A percentile compares a stretch with the other conserved stretches of the same genome.
Evolutionary conservation across 2,329 filamentous ascomycete genomes (phyloP).

Genomic region (Basipetospora sp.): DNA sequence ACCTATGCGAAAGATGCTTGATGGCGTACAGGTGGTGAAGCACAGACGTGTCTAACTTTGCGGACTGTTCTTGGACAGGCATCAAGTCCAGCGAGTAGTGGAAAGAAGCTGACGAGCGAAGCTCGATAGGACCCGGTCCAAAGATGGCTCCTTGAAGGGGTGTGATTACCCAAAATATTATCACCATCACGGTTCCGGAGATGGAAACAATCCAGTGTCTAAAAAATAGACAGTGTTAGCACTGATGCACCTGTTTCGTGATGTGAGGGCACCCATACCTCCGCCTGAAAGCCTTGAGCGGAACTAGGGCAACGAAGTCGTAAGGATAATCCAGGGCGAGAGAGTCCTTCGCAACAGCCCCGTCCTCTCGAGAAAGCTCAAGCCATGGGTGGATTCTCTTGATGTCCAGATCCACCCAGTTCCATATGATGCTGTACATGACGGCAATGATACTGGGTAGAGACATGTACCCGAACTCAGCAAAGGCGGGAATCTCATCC

Average conservation of each 20-base stretch:
- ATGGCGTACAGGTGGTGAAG: conserved; percentile 31
- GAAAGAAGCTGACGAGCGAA: conserved; percentile 6
- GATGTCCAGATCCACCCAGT: conserved; percentile 43
- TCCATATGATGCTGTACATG: conserved; percentile 40
- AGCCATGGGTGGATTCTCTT: conserved; percentile 47
- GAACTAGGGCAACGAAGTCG: conserved; percentile 20
- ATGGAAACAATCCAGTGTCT: conserved; percentile 41
- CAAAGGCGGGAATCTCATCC: conserved; percentile 20
- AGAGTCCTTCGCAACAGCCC: conserved; percentile 29
- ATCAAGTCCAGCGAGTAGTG: conserved; percentile 8
- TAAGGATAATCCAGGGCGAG: conserved; percentile 39
- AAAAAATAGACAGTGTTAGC: too few species aligned
- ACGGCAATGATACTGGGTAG: conserved; percentile 39
- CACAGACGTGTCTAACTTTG: conserved; percentile 19
- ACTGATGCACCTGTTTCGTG: too few species aligned
- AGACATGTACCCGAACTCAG: conserved; percentile 31
- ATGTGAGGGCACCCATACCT: neutral
- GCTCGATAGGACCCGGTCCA: conserved; percentile 19
- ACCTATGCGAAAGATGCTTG: conserved; percentile 28
- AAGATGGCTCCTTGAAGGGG: conserved; percentile 42
- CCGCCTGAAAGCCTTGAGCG: conserved; percentile 14
- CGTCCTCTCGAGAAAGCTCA: conserved; percentile 33
- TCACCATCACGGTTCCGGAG: conserved; percentile 29
- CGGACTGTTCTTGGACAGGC: conserved; percentile 12
- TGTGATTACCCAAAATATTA: conserved; percentile 40